These are phyloP conservation scores for Nemania bipapillata DNA, from an alignment of 2,329 filamentous ascomycete species.

Conservation along the genomic window DNA sequence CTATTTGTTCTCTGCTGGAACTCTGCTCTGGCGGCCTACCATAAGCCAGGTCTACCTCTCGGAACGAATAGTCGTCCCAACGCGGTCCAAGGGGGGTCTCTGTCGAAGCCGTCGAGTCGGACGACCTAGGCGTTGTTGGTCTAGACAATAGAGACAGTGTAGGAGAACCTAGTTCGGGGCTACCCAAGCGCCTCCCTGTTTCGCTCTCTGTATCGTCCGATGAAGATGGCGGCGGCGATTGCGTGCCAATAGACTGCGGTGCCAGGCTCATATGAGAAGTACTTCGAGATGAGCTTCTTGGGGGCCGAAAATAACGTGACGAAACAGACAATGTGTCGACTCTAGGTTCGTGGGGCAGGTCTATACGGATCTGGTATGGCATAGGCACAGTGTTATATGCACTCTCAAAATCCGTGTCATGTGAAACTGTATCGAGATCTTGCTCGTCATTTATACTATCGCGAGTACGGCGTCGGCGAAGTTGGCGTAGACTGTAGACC, in stretches of 20 bases:
- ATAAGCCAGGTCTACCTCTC: conserved; percentile 7
- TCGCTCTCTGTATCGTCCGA: background rate
- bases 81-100: conserved; percentile 12
- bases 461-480: background rate
- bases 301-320: background rate
- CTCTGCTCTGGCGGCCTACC: conserved; percentile 2
- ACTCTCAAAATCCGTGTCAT: background rate
- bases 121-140: background rate
- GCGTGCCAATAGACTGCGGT: background rate
- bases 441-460: background rate
- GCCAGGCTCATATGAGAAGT: background rate
- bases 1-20: background rate
- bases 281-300: conserved; percentile 3
- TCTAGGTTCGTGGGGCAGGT: background rate
- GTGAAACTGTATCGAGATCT: background rate
- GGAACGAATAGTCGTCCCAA: conserved; percentile 13
- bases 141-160: background rate
- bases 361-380: background rate
- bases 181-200: too few relatives aligned
- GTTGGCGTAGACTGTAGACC: background rate
- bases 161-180: background rate
- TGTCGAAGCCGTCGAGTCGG: conserved; percentile 4
- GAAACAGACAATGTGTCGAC: background rate
- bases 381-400: background rate
- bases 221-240: background rate